Conservation (phyloP, 345 rosid genomes). For the Adansonia digitata region DNA sequence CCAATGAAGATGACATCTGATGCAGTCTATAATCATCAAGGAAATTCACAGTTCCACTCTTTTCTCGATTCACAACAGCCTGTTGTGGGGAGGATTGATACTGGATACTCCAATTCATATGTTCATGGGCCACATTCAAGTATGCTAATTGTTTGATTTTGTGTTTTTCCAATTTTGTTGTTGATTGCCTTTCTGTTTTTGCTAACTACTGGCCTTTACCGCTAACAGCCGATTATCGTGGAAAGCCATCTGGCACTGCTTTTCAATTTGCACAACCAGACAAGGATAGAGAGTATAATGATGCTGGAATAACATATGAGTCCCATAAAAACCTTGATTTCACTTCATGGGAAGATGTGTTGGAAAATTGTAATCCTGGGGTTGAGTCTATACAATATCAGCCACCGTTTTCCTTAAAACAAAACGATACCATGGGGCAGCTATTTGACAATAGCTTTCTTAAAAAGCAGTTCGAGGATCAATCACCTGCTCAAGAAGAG, state of each 20-base stretch:
- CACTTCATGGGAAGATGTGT: slow-evolving; percentile 60
- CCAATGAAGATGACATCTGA: slow-evolving; percentile 10
- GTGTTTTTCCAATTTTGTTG: not conserved
- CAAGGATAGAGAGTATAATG: slow-evolving; percentile 30
- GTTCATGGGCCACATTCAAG: slow-evolving; percentile 40
- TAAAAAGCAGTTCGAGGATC: slow-evolving; percentile 37
- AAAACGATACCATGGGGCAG: slow-evolving; percentile 32
- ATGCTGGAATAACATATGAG: slow-evolving; percentile 41
- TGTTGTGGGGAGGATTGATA: slow-evolving; percentile 32
- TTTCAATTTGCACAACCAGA: slow-evolving; percentile 32
- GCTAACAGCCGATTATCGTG: slow-evolving; percentile 47
- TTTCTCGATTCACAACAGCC: slow-evolving; percentile 42
- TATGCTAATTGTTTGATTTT: slow-evolving; percentile 24
- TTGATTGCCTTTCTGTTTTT: slow-evolving; percentile 7
- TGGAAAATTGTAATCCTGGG: slow-evolving; percentile 41
- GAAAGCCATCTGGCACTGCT: slow-evolving; percentile 32
- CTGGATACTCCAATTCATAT: slow-evolving; percentile 39
- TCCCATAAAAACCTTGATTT: slow-evolving; percentile 45
- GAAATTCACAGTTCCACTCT: slow-evolving; percentile 44
- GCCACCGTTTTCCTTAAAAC: slow-evolving; percentile 25
- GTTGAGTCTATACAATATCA: slow-evolving; percentile 39
- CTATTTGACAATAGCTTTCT: slow-evolving; percentile 32
- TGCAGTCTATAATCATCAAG: slow-evolving; percentile 68
- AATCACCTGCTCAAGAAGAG: slow-evolving; percentile 35
- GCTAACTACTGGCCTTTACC: slow-evolving; percentile 15